Evolutionary conservation across 2,329 filamentous ascomycete genomes (phyloP).

Genomic region (Fusarium redolens): DNA sequence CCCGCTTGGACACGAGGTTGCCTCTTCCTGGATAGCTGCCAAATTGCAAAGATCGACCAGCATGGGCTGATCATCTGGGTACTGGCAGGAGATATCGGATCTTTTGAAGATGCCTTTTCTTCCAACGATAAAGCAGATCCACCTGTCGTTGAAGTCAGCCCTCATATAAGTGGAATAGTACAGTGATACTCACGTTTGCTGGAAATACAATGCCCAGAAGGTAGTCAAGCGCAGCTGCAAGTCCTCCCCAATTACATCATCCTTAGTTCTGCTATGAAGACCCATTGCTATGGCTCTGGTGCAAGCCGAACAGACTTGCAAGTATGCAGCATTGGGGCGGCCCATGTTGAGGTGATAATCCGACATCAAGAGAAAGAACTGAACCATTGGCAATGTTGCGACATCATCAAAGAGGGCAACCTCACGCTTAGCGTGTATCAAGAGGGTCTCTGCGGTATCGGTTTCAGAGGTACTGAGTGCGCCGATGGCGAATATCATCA

Average conservation of each 20-base stretch:
- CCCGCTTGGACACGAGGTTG: background rate
- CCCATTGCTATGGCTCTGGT: background rate
- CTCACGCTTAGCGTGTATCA: background rate
- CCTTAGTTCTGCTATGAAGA: no score
- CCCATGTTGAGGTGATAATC: background rate
- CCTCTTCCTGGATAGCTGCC: background rate
- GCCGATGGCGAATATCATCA: background rate
- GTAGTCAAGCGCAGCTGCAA: background rate
- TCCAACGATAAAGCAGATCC: background rate
- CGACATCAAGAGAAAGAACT: background rate
- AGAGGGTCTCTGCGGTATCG: fast-evolving
- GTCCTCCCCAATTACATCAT: background rate
- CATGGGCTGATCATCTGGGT: background rate
- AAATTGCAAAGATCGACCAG: background rate
- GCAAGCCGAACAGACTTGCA: background rate
- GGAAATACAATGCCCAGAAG: background rate
- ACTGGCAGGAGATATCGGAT: background rate
- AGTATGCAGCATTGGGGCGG: background rate
- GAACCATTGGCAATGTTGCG: background rate
- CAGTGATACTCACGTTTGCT: background rate
- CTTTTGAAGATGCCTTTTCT: background rate
- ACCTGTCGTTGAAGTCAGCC: fast-evolving
- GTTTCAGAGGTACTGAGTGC: background rate
- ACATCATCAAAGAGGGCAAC: background rate
- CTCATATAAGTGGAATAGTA: fast-evolving